Percentiles rank a stretch among this genome's conserved stretches.
Conservation (phyloP, 1,284 basidiomycete genomes). For the Apiotrichum gracile region DNA sequence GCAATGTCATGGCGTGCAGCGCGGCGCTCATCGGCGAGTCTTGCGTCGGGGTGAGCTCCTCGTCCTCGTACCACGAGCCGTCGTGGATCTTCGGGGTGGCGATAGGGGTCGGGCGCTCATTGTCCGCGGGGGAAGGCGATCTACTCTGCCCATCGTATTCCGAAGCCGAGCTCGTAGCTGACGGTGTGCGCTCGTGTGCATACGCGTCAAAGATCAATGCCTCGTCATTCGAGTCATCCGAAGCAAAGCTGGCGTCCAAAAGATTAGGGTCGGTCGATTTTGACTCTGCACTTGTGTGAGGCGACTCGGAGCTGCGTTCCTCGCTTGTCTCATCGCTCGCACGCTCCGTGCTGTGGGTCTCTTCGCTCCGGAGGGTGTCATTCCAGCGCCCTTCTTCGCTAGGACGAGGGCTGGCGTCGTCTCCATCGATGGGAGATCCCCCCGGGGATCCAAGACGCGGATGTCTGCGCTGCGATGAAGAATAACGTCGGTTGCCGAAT, state of each 20-base stretch:
- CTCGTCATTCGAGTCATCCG: conserved; percentile 61
- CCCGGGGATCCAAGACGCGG: background rate
- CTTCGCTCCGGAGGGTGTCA: background rate
- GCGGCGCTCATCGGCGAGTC: conserved; percentile 26
- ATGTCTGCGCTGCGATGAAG: conserved; percentile 30
- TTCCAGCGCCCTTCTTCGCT: background rate
- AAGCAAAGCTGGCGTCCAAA: conserved; percentile 10
- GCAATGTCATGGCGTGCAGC: conserved; percentile 9
- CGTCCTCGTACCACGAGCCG: conserved; percentile 30
- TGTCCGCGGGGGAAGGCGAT: conserved; percentile 29
- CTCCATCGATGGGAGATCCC: background rate
- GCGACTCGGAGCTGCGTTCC: conserved; percentile 18
- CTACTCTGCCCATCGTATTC: conserved; percentile 44
- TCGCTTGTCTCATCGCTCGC: conserved; percentile 18
- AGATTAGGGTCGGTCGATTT: background rate
- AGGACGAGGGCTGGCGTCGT: background rate
- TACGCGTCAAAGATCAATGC: conserved; percentile 76
- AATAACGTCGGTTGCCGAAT: conserved; percentile 63
- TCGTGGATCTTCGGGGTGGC: conserved; percentile 13
- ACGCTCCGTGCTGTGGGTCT: conserved; percentile 8
- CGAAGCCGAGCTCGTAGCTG: conserved; percentile 42
- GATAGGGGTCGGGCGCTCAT: conserved; percentile 21
- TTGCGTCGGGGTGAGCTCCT: conserved; percentile 40
- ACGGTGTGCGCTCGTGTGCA: conserved; percentile 34
- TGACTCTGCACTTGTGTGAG: conserved; percentile 7